phyloP scores from a whole-genome alignment of 352 stramenopile genomes.

The Lagenidium giganteum region DNA sequence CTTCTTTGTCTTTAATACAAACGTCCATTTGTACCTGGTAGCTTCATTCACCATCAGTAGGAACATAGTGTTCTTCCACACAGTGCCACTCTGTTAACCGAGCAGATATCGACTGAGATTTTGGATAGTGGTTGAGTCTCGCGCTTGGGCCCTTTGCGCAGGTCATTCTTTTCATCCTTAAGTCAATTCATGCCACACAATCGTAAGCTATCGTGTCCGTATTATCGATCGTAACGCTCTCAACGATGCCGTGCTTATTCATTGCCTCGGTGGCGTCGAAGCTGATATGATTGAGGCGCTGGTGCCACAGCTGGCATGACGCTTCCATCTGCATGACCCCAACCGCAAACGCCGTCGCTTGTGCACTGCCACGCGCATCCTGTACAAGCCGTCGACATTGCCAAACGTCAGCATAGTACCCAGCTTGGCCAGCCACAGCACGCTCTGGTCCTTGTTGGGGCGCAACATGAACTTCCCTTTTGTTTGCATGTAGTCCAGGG shows the following conservation, averaged over 20 bases:
- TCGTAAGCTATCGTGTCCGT: slow-evolving; percentile 4
- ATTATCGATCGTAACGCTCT: slow-evolving; percentile 1
- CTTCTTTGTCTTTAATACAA: slow-evolving; percentile 1
- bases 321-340: too few species aligned
- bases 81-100: background rate
- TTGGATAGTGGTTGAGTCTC: background rate
- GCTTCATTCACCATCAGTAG: slow-evolving; percentile 17
- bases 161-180: slow-evolving; percentile 3
- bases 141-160: background rate
- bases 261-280: too few species aligned
- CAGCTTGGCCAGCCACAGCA: too few species aligned
- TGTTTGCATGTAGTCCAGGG: too few species aligned
- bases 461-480: background rate
- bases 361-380: too few species aligned
- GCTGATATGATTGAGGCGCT: too few species aligned
- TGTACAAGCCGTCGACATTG: too few species aligned
- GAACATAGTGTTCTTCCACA: slow-evolving; percentile 3
- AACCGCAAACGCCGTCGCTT: too few species aligned
- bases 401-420: too few species aligned
- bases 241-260: background rate
- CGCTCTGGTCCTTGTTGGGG: background rate
- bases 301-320: too few species aligned
- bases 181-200: slow-evolving; percentile 6
- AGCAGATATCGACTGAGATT: slow-evolving; percentile 5
- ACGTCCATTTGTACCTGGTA: slow-evolving; percentile 16